Evolutionary conservation across 768 basidiomycete species (phyloP), one percentile per base, ranked within the genome.

Genomic region (Sistotremastrum suecicum): DNA sequence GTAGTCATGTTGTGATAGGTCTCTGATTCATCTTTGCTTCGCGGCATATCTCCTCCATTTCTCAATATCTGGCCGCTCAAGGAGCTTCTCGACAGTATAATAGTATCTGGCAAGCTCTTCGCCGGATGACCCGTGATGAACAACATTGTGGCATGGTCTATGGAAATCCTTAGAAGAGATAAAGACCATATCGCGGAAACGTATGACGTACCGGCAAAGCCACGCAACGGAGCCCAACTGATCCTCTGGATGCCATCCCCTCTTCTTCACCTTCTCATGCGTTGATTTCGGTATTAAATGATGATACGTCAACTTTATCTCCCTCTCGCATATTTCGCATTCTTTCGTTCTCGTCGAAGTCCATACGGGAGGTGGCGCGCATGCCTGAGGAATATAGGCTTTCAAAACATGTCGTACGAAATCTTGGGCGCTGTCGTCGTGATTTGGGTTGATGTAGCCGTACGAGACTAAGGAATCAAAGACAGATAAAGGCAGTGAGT

Each of bases 261-360:
- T 70, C 64, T 75, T 77, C 37, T 71, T 51, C n/a, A 62, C 74
- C 55, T 75, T 78, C 2, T 63, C 59, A 48, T 80, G 76, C 11
- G 60, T 65, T 20, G 69, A 68, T 30, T 71, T 65, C 2, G 76
- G 76, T 39, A 78, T 74, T 32, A 78, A 66, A 48, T 78, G 75
- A 55, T 78, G 75, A 53, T 76, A 78, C 12, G 76, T 78, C 53
- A 78, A 58, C 7, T 70, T 72, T 2, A 76, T 66, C 43, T 64
- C 66, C n/a, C 75, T 64, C 50, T 67, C 66, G 55, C 77, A 80
- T 29, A 80, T 72, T 60, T 77, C 75, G 60, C 77, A 78, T 51
- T 71, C 70, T 11, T 50, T 61, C 30, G 69, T 67, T 5, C 76
- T 64, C 28, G 77, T 78, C 8, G 64, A 60, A 8, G 63, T 64